These are phyloP conservation scores for Backusella circina DNA, from an alignment of 192 early-diverging fungal species.

Conservation along the genomic window DNA sequence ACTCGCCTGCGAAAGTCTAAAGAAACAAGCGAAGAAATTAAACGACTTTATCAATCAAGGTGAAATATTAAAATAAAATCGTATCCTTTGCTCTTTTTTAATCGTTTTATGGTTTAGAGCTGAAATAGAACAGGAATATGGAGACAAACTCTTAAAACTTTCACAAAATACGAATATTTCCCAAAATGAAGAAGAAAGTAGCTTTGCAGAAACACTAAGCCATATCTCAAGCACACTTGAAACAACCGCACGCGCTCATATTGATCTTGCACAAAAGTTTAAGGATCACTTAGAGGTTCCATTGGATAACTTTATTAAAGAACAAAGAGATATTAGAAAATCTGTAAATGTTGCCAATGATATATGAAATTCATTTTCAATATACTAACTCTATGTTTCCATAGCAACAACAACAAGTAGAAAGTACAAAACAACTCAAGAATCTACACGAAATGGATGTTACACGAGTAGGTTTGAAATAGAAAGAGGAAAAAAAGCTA, in stretches of 20 bases:
- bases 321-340: slow-evolving; percentile 59
- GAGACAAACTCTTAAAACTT: slow-evolving; percentile 54
- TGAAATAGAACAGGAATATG: slow-evolving; percentile 68
- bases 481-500: background rate
- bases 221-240: slow-evolving; percentile 59
- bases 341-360: slow-evolving; percentile 26
- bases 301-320: slow-evolving; percentile 52
- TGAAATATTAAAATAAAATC: slow-evolving; percentile 5
- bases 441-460: slow-evolving; percentile 11
- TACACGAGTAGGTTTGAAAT: slow-evolving; percentile 16
- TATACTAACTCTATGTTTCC: background rate
- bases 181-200: slow-evolving; percentile 24
- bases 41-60: slow-evolving; percentile 56
- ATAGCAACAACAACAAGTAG: slow-evolving; percentile 15
- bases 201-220: slow-evolving; percentile 58
- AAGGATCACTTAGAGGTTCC: slow-evolving; percentile 60
- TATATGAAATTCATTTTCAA: background rate
- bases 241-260: slow-evolving; percentile 58
- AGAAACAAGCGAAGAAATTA: slow-evolving; percentile 67
- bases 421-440: slow-evolving; percentile 15
- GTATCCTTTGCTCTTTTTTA: background rate
- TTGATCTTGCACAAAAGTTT: slow-evolving; percentile 64
- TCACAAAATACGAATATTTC: slow-evolving; percentile 15
- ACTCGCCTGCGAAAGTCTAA: slow-evolving; percentile 65
- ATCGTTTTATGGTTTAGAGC: slow-evolving; percentile 39